Conservation (phyloP, 176 grass and related monocot species). For the Themeda triandra region DNA sequence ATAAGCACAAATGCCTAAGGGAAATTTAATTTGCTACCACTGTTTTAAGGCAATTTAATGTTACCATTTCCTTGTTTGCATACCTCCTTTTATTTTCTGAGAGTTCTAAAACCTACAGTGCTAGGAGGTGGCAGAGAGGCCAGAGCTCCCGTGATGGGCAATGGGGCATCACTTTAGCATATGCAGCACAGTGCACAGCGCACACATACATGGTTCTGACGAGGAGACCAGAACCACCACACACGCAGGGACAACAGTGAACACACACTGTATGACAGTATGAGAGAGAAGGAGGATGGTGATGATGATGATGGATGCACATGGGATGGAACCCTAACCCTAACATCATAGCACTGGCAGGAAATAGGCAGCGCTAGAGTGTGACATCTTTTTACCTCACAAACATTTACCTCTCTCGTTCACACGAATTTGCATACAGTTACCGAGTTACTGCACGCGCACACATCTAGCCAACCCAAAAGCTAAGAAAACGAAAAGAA, state of each 20-base stretch:
- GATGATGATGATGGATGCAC: background rate
- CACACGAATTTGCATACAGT: background rate
- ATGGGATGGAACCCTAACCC: constrained; percentile 60
- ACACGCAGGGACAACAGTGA: constrained; percentile 9
- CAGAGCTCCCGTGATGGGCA: constrained; percentile 44
- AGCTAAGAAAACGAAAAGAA: constrained; percentile 3
- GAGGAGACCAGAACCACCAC: constrained; percentile 33
- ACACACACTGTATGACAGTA: background rate
- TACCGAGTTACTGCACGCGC: constrained; percentile 21
- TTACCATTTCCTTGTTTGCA: background rate
- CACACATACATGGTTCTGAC: constrained; percentile 31
- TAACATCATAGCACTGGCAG: constrained; percentile 20
- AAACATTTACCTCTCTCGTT: background rate
- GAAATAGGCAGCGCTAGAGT: background rate
- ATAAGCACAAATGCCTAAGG: background rate
- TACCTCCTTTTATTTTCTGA: background rate
- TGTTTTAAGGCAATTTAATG: background rate
- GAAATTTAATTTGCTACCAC: no score
- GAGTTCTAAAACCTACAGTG: constrained; percentile 31
- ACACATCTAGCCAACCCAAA: background rate
- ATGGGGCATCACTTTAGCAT: background rate
- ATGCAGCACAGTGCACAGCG: constrained; percentile 18
- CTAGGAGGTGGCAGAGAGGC: constrained; percentile 29
- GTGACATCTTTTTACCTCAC: background rate
- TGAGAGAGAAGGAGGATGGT: background rate